A percentile compares a stretch with the other conserved stretches of the same genome.
These are phyloP conservation scores for Triticum urartu DNA, from an alignment of 176 grass and related monocot genomes.

Conservation along the genomic window DNA sequence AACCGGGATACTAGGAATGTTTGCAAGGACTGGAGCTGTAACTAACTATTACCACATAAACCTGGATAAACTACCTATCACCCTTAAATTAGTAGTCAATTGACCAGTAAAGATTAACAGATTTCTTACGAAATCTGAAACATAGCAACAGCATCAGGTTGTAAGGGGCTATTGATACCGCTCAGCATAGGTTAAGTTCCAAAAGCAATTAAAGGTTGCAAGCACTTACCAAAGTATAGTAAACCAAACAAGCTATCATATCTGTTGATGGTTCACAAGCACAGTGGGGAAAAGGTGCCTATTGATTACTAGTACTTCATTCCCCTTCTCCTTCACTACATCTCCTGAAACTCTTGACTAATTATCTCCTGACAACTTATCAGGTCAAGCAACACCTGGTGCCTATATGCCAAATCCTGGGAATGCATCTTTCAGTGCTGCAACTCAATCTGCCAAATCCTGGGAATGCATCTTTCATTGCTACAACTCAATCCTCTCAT, in stretches of 20 bases:
- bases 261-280: not conserved
- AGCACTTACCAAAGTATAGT: not conserved
- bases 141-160: not conserved
- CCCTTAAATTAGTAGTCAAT: not conserved
- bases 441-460: too few species aligned
- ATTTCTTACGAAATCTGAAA: not conserved
- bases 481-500: too few species aligned
- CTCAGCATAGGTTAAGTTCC: not conserved
- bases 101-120: not conserved
- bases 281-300: not conserved
- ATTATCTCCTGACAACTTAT: too few species aligned
- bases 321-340: too few species aligned
- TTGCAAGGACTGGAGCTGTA: not conserved
- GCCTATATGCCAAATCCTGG: too few species aligned
- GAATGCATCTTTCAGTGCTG: too few species aligned
- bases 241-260: not conserved
- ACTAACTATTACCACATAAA: slow-evolving; percentile 7
- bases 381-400: too few species aligned
- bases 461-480: too few species aligned
- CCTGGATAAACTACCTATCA: not conserved
- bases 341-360: too few species aligned
- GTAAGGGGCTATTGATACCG: not conserved
- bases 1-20: too few species aligned
- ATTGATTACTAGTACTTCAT: not conserved
- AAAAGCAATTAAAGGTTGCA: slow-evolving; percentile 10